phyloP scores from a whole-genome alignment of 2,329 filamentous ascomycete species.

The Colletotrichum chlorophyti region DNA sequence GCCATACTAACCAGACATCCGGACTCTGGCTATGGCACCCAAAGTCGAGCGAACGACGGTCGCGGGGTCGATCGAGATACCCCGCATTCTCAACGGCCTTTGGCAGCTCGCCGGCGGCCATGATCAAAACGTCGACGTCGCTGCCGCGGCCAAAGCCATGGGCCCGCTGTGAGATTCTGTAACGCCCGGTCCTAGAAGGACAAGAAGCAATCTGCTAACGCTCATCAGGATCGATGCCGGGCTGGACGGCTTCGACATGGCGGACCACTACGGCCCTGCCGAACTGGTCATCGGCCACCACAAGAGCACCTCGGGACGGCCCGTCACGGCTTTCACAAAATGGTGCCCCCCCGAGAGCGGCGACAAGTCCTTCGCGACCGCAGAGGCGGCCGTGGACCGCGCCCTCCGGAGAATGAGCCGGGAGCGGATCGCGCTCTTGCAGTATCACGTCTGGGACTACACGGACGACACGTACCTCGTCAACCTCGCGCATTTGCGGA shows the following conservation, averaged over 20 bases:
- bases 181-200: no score
- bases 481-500: constrained; percentile 13
- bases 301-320: neutral
- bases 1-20: no score
- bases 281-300: constrained; percentile 16
- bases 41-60: constrained; percentile 14
- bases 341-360: constrained; percentile 21
- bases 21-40: no score
- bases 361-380: constrained; percentile 1
- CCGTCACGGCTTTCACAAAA: constrained; percentile 14
- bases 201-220: no score
- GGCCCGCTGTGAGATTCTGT: neutral
- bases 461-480: constrained; percentile 12
- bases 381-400: constrained; percentile 9
- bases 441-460: constrained; percentile 24
- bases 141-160: constrained; percentile 8
- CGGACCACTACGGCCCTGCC: constrained; percentile 40
- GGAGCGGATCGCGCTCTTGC: constrained; percentile 7
- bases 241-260: constrained; percentile 41
- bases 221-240: constrained; percentile 29
- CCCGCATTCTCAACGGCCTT: constrained; percentile 25
- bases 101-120: constrained; percentile 25
- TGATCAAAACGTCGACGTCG: constrained; percentile 7
- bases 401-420: neutral
- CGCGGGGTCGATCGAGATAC: constrained; percentile 23